These are phyloP conservation scores for Coniochaeta hoffmannii DNA, from an alignment of 2,329 filamentous ascomycete genomes.

Conservation along the genomic window DNA sequence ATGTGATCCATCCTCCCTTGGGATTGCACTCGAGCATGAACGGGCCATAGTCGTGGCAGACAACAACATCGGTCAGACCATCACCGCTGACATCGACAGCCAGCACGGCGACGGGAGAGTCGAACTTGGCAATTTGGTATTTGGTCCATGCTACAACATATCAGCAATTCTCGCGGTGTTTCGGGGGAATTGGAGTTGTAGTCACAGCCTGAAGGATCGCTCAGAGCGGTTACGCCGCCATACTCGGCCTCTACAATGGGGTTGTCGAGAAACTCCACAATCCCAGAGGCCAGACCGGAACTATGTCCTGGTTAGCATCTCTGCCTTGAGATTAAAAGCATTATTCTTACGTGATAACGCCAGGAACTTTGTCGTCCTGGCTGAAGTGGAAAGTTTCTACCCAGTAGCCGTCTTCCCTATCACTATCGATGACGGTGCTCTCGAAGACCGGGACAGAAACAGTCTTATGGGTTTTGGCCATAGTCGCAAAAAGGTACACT, in stretches of 20 bases:
- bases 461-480: not conserved
- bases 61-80: not conserved
- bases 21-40: slow-evolving; percentile 2
- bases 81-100: not conserved
- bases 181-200: not conserved
- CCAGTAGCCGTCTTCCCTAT: not conserved
- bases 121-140: not conserved
- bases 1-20: slow-evolving; percentile 1
- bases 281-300: not conserved
- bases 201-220: not conserved
- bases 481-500: too few relatives aligned
- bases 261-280: slow-evolving; percentile 1
- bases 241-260: not conserved
- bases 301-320: not conserved
- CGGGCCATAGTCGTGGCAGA: slow-evolving; percentile 1
- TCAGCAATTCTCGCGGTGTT: not conserved
- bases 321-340: too few relatives aligned
- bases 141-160: not conserved
- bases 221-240: not conserved
- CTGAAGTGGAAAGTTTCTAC: slow-evolving; percentile 1
- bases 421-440: not conserved
- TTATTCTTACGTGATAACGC: not conserved
- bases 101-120: not conserved
- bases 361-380: not conserved
- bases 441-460: not conserved